phyloP scores from a whole-genome alignment of 1,284 basidiomycete genomes.

The Cutaneotrichosporon dermatis region DNA sequence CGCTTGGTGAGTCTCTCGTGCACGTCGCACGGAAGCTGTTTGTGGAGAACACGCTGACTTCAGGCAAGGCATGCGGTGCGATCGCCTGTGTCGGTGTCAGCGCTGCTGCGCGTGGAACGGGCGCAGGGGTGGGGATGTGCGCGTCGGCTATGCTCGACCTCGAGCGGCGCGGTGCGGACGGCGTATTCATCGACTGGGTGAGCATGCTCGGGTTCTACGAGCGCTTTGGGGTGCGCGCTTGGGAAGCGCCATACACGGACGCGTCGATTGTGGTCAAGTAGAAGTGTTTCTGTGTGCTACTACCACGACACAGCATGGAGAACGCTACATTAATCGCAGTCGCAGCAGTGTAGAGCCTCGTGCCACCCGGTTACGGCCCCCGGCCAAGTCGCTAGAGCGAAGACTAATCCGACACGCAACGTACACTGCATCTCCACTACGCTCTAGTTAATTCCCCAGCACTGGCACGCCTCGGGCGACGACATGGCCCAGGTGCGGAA shows the following conservation, averaged over 20 bases:
- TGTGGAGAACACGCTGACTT: neutral
- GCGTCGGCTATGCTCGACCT: conserved; percentile 19
- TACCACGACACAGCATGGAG: too few species aligned
- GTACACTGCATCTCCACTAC: too few species aligned
- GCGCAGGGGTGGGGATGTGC: conserved; percentile 22
- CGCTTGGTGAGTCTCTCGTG: conserved; percentile 11
- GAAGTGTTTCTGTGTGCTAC: neutral
- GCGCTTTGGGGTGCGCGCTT: conserved; percentile 18
- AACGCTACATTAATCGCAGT: too few species aligned
- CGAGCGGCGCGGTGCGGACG: conserved; percentile 20
- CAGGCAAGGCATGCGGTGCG: conserved; percentile 18
- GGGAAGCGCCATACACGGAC: conserved; percentile 18
- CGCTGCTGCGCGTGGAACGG: conserved; percentile 6
- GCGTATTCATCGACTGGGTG: conserved; percentile 31
- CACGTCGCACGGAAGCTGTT: neutral
- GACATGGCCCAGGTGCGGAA: conserved; percentile 1
- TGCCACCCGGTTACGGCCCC: too few species aligned
- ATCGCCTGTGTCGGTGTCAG: conserved; percentile 26
- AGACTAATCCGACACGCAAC: too few species aligned
- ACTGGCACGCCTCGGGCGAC: too few species aligned
- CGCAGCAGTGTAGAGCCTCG: too few species aligned
- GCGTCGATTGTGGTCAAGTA: neutral
- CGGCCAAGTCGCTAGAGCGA: too few species aligned
- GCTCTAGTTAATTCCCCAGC: too few species aligned
- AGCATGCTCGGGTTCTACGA: conserved; percentile 25